phyloP scores from a whole-genome alignment of 768 basidiomycete species.

The Russula emetica region DNA sequence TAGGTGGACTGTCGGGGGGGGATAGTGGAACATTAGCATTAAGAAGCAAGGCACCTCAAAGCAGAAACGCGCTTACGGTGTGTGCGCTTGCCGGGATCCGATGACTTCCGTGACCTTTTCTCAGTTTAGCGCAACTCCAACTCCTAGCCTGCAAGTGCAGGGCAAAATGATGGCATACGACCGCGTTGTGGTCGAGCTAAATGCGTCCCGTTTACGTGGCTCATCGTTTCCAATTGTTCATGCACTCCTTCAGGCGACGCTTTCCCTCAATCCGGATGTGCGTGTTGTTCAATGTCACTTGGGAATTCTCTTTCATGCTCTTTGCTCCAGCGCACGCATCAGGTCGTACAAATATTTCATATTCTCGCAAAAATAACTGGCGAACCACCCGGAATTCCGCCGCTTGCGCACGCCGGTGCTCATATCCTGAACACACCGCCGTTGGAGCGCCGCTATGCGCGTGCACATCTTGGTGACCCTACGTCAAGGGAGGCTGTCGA shows the following conservation, averaged over 20 bases:
- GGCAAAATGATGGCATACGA: conserved; percentile 96
- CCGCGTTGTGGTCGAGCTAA: conserved; percentile 72
- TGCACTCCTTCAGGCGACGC: conserved; percentile 62
- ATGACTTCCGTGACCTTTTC: conserved; percentile 16
- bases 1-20: conserved; percentile 61
- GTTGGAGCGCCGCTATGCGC: conserved; percentile 78
- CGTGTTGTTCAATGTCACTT: conserved; percentile 28
- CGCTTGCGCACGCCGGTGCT: conserved; percentile 72
- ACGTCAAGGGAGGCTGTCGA: conserved; percentile 62
- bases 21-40: conserved; percentile 55
- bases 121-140: conserved; percentile 48
- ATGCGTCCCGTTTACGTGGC: conserved; percentile 64
- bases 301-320: background rate
- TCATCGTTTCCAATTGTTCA: conserved; percentile 75
- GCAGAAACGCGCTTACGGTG: conserved; percentile 53
- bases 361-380: conserved; percentile 70
- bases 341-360: conserved; percentile 67
- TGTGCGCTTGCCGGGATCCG: conserved; percentile 30
- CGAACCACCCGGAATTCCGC: conserved; percentile 72
- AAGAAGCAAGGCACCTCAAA: conserved; percentile 58
- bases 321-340: conserved; percentile 44
- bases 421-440: conserved; percentile 78
- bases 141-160: conserved; percentile 74
- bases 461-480: conserved; percentile 62
- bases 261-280: conserved; percentile 56